A percentile compares a stretch with the other conserved stretches of the same genome.
Conservation (phyloP, 164 flowering plant species). For the Buxus sempervirens region DNA sequence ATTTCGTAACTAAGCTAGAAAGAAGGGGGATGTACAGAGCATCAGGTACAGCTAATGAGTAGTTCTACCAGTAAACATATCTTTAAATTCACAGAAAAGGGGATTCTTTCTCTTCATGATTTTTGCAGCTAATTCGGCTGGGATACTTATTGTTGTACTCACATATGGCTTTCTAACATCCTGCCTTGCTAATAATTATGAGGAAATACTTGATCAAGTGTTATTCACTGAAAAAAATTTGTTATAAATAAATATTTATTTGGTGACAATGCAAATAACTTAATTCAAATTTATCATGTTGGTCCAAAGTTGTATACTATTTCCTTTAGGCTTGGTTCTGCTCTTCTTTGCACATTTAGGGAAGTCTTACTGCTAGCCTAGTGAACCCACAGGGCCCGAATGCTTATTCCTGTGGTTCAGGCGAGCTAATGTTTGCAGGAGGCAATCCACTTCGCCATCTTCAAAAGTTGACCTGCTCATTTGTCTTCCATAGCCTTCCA, state of each 20-base stretch:
- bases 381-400: no score
- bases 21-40: constrained; percentile 80
- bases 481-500: no score
- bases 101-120: not conserved
- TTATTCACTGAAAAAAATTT: not conserved
- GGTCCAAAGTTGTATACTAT: no score
- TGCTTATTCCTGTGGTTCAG: no score
- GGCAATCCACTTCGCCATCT: no score
- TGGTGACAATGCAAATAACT: no score
- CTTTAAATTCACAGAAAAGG: not conserved
- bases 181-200: not conserved
- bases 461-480: no score
- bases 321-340: no score
- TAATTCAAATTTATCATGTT: no score
- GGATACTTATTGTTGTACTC: not conserved
- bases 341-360: no score
- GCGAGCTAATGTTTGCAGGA: no score
- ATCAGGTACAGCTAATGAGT: constrained; percentile 44
- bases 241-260: not conserved
- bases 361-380: no score
- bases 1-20: constrained; percentile 55
- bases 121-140: not conserved
- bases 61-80: not conserved
- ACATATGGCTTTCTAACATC: not conserved
- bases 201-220: not conserved